These are phyloP conservation scores for Moesziomyces parantarcticus DNA, from an alignment of 1,284 basidiomycete genomes.

Conservation along the genomic window DNA sequence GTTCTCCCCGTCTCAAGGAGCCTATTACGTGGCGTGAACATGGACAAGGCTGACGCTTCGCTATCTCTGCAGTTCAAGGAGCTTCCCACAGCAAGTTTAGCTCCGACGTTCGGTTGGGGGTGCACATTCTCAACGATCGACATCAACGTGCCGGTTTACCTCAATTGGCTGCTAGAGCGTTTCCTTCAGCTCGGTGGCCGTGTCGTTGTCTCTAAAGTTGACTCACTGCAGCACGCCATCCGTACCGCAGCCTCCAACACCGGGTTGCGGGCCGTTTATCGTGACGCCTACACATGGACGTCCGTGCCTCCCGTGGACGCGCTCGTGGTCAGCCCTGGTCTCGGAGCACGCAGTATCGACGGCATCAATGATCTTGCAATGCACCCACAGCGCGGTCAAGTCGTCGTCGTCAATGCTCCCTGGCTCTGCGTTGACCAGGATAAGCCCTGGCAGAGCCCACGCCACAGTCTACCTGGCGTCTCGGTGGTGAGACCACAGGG, in stretches of 20 bases:
- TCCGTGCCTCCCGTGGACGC: slow-evolving; percentile 5
- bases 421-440: slow-evolving; percentile 34
- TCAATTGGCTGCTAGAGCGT: slow-evolving; percentile 34
- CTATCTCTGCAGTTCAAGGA: slow-evolving; percentile 22
- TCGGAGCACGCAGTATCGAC: slow-evolving; percentile 42
- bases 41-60: neutral
- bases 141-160: slow-evolving; percentile 59
- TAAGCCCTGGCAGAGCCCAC: slow-evolving; percentile 1
- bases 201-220: slow-evolving; percentile 20
- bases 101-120: slow-evolving; percentile 23
- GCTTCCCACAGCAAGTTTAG: slow-evolving; percentile 14
- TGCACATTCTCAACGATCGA: slow-evolving; percentile 54
- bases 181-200: slow-evolving; percentile 52
- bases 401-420: slow-evolving; percentile 54
- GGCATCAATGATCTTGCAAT: slow-evolving; percentile 41
- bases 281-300: neutral
- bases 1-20: neutral
- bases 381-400: slow-evolving; percentile 57
- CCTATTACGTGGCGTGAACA: neutral
- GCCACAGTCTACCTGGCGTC: slow-evolving; percentile 20
- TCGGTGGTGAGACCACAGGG: slow-evolving; percentile 38
- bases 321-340: slow-evolving; percentile 48
- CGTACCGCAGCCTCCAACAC: slow-evolving; percentile 1
- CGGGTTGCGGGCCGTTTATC: neutral
- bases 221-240: slow-evolving; percentile 14